Base-by-base conservation (phyloP, 768 basidiomycete species). In the Cyclocybe cylindracea region DNA sequence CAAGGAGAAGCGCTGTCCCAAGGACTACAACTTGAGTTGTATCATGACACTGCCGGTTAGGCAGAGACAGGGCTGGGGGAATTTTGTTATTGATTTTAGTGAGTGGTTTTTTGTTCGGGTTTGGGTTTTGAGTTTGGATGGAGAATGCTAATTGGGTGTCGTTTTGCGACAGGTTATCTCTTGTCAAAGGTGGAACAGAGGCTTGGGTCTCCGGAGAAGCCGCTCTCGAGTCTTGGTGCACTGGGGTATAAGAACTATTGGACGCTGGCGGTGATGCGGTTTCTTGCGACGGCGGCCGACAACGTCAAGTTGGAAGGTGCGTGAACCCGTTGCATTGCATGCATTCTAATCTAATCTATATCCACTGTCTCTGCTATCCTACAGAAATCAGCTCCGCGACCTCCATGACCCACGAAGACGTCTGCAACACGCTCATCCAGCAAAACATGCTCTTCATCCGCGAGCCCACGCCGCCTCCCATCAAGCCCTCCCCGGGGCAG, bases 51-150 rank as follows among this genome's bases (percentile, higher is more conserved):
- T 99, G 14, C 97, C 97, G 1, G 89, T 98, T 36, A 76, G 94
- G 57, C 96, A 98, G 70, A 76, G 96, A 56, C 86, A 89, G 69
- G 97, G 97, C 0, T 99, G 96, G 95, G 97, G 97, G 10, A 93
- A 94, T 69, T 79, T 93, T 48, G 79, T 99, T 61, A 98, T 99
- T 60, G 97, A 98, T 70, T 98, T 99, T 73, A 99, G 96, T 98
- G 65, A 64, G 93, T 80, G 4, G 11, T 52, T 44, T 36, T 49
- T 13, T 39, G 45, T 50, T 33, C 37, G n/a, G 14, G 35, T 46
- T 29, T 18, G n/a, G n/a, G n/a, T n/a, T n/a, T n/a, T n/a, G n/a
- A n/a, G n/a, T n/a, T n/a, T n/a, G n/a, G n/a, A n/a, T n/a, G n/a
- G n/a, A n/a, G n/a, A 16, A 33, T 46, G 43, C 42, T 34, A 18